phyloP scores from a whole-genome alignment of 176 grass and related monocot species.

The Pontederia paniculata region DNA sequence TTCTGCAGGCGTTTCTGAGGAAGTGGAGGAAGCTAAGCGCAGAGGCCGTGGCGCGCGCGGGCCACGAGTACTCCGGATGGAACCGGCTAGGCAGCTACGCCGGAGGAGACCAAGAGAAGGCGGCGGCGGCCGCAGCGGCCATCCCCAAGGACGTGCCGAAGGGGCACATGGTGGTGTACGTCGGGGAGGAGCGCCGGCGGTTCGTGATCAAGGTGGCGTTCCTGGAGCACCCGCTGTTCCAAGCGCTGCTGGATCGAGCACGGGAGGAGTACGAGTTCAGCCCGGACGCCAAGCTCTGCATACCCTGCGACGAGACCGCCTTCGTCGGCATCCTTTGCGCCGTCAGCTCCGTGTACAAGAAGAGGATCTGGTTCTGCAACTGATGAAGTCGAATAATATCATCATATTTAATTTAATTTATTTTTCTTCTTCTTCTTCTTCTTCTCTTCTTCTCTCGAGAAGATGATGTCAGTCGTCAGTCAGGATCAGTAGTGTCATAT shows the following conservation, averaged over 20 bases:
- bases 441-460: too few species aligned
- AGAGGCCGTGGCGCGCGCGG: too few species aligned
- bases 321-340: constrained; percentile 3
- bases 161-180: constrained; percentile 11
- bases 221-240: constrained; percentile 12
- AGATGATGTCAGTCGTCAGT: too few species aligned
- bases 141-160: constrained; percentile 13
- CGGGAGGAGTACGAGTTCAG: constrained; percentile 13
- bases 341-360: constrained; percentile 1
- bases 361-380: not conserved
- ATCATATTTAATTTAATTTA: too few species aligned
- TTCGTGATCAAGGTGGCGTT: constrained; percentile 7
- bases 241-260: constrained; percentile 14
- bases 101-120: not conserved
- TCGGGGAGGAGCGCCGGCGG: constrained; percentile 7
- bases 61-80: too few species aligned
- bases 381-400: not conserved
- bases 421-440: too few species aligned
- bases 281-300: not conserved
- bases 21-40: too few species aligned
- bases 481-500: too few species aligned
- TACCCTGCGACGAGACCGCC: constrained; percentile 7
- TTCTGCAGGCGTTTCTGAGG: too few species aligned
- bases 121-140: not conserved
- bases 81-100: too few species aligned